These are phyloP conservation scores for Debaryomycetaceae sp. DNA, from an alignment of 1,139 yeast genomes.

Conservation along the genomic window DNA sequence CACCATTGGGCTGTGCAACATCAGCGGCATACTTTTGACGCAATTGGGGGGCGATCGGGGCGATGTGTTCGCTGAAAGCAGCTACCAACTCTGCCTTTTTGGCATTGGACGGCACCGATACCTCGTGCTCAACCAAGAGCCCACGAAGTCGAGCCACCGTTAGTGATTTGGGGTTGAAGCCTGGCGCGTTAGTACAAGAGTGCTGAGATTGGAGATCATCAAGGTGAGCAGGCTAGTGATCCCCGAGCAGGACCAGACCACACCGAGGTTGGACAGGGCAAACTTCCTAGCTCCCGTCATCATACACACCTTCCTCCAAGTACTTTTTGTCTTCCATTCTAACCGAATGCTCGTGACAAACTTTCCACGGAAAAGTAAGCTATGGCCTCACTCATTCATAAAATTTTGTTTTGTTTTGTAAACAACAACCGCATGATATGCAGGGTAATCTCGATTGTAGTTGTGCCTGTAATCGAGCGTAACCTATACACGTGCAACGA, in stretches of 20 bases:
- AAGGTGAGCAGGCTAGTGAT: not conserved
- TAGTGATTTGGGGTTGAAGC: conserved; percentile 58
- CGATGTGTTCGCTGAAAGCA: conserved; percentile 47
- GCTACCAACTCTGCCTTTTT: conserved; percentile 58
- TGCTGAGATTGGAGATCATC: conserved; percentile 4
- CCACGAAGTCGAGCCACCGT: conserved; percentile 64
- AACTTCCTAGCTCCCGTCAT: not conserved
- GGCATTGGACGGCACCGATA: conserved; percentile 54
- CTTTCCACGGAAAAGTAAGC: not conserved
- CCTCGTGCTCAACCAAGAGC: conserved; percentile 53
- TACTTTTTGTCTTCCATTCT: conserved; percentile 5
- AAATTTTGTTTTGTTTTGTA: conserved; percentile 4
- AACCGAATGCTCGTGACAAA: conserved; percentile 1
- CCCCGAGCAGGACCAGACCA: not conserved
- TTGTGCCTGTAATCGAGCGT: too few relatives aligned
- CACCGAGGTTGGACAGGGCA: too few relatives aligned
- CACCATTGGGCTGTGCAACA: conserved; percentile 18
- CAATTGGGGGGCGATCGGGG: conserved; percentile 32
- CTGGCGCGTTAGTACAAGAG: conserved; percentile 21
- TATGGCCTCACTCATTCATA: not conserved
- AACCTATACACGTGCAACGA: too few relatives aligned
- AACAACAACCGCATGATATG: conserved; percentile 3
- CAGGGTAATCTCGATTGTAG: too few relatives aligned
- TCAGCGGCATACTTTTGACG: conserved; percentile 16
- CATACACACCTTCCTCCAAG: conserved; percentile 5